A percentile compares a stretch with the other conserved stretches of the same genome.
Evolutionary conservation across 305 asterid genomes (phyloP).

Genomic region (Petunia hybrid): DNA sequence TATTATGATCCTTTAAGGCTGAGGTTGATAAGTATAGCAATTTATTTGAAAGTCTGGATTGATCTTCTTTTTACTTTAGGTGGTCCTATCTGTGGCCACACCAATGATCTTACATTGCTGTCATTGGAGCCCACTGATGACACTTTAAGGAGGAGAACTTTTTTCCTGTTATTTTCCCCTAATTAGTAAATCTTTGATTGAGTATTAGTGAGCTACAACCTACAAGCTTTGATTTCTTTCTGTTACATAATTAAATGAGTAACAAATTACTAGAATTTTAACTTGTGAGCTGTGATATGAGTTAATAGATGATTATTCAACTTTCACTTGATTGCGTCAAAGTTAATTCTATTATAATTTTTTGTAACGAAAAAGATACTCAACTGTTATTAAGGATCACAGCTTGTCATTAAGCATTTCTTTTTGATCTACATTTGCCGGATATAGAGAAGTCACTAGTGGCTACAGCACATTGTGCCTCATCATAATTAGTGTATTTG

Average conservation of each 20-base stretch:
- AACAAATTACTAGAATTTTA: not conserved
- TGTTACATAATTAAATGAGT: conserved; percentile 4
- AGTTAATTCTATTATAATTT: no score
- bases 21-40: not conserved
- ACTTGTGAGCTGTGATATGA: not conserved
- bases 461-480: no score
- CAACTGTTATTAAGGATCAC: no score
- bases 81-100: conserved; percentile 10
- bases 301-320: no score
- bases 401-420: no score
- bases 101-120: not conserved
- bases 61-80: not conserved
- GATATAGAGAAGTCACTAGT: no score
- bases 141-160: not conserved
- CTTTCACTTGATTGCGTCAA: no score
- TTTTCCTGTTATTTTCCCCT: not conserved
- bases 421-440: no score
- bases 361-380: no score
- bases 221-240: not conserved
- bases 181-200: not conserved
- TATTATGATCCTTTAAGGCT: not conserved
- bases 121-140: conserved; percentile 14
- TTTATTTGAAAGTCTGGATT: not conserved
- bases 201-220: not conserved
- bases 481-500: no score